A percentile compares a stretch with the other conserved stretches of the same genome.
Evolutionary conservation across 2,329 filamentous ascomycete genomes (phyloP).

Genomic region (Trichoderma endophyticum): DNA sequence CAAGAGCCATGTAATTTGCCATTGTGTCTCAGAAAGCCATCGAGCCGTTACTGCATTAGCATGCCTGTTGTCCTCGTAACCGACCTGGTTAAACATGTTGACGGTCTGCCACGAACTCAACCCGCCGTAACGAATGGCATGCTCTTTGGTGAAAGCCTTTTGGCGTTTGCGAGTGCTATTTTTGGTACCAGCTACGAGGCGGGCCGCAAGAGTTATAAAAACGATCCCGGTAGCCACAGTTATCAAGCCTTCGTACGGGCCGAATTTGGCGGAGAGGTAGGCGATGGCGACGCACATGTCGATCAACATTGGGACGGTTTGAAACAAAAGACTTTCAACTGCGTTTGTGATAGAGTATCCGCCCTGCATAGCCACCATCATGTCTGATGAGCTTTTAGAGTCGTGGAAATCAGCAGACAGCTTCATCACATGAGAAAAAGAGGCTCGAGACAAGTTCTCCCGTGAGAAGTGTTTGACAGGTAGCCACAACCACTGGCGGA

Average conservation of each 20-base stretch:
- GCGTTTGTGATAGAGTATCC: slow-evolving; percentile 53
- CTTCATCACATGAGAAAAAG: slow-evolving; percentile 58
- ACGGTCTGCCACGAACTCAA: slow-evolving; percentile 60
- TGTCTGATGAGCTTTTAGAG: slow-evolving; percentile 57
- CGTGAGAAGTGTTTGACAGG: slow-evolving; percentile 57
- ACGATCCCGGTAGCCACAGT: slow-evolving; percentile 56
- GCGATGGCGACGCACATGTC: slow-evolving; percentile 58
- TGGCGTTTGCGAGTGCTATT: slow-evolving; percentile 46
- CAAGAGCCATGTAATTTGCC: slow-evolving; percentile 42
- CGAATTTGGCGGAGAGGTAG: slow-evolving; percentile 58
- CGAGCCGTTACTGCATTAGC: slow-evolving; percentile 46
- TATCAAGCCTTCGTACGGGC: slow-evolving; percentile 61
- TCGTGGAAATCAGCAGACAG: slow-evolving; percentile 61
- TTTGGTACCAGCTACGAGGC: slow-evolving; percentile 50
- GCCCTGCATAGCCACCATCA: slow-evolving; percentile 54
- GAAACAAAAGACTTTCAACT: slow-evolving; percentile 57
- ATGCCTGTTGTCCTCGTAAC: slow-evolving; percentile 55
- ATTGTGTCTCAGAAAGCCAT: slow-evolving; percentile 38
- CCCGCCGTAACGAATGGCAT: slow-evolving; percentile 53
- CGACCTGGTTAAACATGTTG: slow-evolving; percentile 57
- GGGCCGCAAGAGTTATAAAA: slow-evolving; percentile 53
- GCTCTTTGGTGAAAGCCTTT: slow-evolving; percentile 54
- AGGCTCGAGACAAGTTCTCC: slow-evolving; percentile 51
- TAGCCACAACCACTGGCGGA: slow-evolving; percentile 55
- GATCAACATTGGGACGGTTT: slow-evolving; percentile 57